Base-by-base conservation (phyloP, 257 asterid species). In the Voacanga thouarsii region DNA sequence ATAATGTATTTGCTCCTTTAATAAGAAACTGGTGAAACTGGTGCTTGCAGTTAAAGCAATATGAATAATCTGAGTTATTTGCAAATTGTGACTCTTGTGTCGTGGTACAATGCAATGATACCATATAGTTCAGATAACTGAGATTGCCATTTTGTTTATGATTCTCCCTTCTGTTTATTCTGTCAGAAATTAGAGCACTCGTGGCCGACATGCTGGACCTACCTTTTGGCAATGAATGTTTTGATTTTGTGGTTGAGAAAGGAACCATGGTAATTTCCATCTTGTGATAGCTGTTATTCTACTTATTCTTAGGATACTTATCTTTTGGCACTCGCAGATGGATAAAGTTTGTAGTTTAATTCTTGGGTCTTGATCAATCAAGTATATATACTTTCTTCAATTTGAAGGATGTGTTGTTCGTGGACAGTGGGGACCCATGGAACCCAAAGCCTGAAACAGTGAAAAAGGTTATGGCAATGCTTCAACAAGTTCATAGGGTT, bases 341-440 rank as follows among this genome's bases (percentile, higher is more conserved):
- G 50, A 66, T 51, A 19, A 43, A 24, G 68, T 65, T 83, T 60
- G 51, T 70, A 30, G 7, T 14, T 53, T 72, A 65, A 16, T 57
- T 63, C 44, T 61, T 61, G 76, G 21, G 21, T 6, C 15, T 65
- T 41, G 53, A 67, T 61, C 75, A 51, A 57, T 64, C 64, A 72
- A 49, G 45, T 60, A 30, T 74, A 66, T 81, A 18, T 23, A 66
- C 49, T 18, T 43, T 66, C 80, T 80, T 82, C 78, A 74, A 77
- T 77, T 24, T 82, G 87, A 86, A 95, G 99, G 99, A 95, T 81
- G 99, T 95, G 69, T 84, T 95, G 81, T 92, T 95, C 80, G 99
- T 95, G 80, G 97, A 95, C 88, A 86, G 98, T 76, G 98, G 99
- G 47, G 98, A 95, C 77, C 99, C 99, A 21, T 95, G 98, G 99